phyloP scores from a whole-genome alignment of 345 rosid species.

The Arabidopsis suecica region DNA sequence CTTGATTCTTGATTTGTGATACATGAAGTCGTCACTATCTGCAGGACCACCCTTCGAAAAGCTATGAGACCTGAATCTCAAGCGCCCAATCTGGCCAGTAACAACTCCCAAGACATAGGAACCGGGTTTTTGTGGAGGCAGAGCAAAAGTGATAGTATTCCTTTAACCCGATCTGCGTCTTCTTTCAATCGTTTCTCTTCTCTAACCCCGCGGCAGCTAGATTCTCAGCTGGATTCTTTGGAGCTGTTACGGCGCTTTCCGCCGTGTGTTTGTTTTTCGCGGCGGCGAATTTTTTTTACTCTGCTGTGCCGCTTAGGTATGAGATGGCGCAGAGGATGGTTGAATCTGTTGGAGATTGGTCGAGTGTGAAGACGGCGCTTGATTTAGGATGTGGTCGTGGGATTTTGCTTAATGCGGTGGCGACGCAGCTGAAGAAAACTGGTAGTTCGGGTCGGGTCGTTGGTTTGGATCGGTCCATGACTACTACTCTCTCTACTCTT shows the following conservation, averaged over 20 bases:
- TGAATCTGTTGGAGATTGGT: conserved; percentile 82
- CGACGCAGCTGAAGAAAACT: conserved; percentile 90
- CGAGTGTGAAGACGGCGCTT: conserved; percentile 82
- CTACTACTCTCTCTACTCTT: conserved; percentile 84
- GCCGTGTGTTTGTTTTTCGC: conserved; percentile 77
- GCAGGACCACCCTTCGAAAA: conserved; percentile 96
- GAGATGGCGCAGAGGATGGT: conserved; percentile 97
- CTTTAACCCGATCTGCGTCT: conserved; percentile 59
- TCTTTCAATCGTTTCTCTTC: conserved; percentile 47
- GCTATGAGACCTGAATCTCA: conserved; percentile 95
- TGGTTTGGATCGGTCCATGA: conserved; percentile 79
- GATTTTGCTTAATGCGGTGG: conserved; percentile 84
- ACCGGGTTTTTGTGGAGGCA: conserved; percentile 95
- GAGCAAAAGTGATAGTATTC: conserved; percentile 68
- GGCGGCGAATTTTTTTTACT: conserved; percentile 84
- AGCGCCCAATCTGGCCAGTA: conserved; percentile 90
- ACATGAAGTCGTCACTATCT: conserved; percentile 85
- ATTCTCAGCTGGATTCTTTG: conserved; percentile 79
- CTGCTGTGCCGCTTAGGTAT: conserved; percentile 72
- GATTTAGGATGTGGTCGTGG: conserved; percentile 98
- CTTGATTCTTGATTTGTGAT: too few species aligned
- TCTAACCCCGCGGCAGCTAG: conserved; percentile 60
- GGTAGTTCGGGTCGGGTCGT: conserved; percentile 97
- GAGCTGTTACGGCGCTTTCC: conserved; percentile 71
- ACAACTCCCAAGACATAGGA: conserved; percentile 95